Conservation (phyloP, 106 monocot species). For the Gastrodia elata region DNA sequence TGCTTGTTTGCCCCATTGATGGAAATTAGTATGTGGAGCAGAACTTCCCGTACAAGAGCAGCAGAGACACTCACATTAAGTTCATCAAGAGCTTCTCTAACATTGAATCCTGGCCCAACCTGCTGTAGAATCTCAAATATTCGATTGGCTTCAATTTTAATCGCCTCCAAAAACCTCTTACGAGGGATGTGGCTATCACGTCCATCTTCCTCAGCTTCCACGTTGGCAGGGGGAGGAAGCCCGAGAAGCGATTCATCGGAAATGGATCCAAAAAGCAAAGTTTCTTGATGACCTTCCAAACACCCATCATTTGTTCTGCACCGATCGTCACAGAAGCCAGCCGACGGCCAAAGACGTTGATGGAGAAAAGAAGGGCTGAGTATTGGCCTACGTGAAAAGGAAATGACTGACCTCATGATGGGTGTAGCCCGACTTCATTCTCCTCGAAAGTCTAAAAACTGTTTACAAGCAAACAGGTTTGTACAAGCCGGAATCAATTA, state of each 20-base stretch:
- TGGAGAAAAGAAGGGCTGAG: neutral
- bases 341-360: slow-evolving; percentile 7
- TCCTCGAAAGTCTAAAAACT: neutral
- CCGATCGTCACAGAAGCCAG: slow-evolving; percentile 13
- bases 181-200: slow-evolving; percentile 9
- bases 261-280: slow-evolving; percentile 15
- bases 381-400: neutral
- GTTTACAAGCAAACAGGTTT: neutral
- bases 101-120: slow-evolving; percentile 64
- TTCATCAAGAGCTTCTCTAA: slow-evolving; percentile 44
- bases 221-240: neutral
- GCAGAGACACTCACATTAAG: slow-evolving; percentile 28
- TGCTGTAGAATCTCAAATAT: slow-evolving; percentile 48
- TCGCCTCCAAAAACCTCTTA: slow-evolving; percentile 11
- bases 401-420: slow-evolving; percentile 14
- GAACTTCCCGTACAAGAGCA: slow-evolving; percentile 57
- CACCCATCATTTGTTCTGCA: neutral
- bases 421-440: neutral
- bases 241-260: slow-evolving; percentile 18
- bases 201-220: slow-evolving; percentile 8
- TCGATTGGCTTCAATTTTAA: slow-evolving; percentile 30
- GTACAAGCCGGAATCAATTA: neutral
- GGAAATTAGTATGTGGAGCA: slow-evolving; percentile 41
- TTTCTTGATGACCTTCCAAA: slow-evolving; percentile 8
- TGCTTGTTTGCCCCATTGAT: slow-evolving; percentile 34